Conservation (phyloP, 1,139 yeast genomes). For the Pneumocystis wakefieldiae region DNA sequence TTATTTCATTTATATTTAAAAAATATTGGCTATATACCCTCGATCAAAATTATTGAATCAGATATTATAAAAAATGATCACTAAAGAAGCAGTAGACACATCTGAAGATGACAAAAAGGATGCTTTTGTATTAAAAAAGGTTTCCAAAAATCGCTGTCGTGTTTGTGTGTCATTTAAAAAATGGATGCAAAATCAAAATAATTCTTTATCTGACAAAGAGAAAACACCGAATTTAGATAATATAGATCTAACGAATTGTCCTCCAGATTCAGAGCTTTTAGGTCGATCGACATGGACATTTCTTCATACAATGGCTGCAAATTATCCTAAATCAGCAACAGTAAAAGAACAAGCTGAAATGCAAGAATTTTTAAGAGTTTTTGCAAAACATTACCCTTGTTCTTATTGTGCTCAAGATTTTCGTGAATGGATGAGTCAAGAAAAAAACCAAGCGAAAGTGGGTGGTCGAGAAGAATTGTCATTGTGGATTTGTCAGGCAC, state of each 20-base stretch:
- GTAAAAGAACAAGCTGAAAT: constrained; percentile 52
- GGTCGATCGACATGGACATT: constrained; percentile 91
- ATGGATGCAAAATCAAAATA: background rate
- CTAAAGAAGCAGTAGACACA: background rate
- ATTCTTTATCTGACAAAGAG: background rate
- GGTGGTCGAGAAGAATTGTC: constrained; percentile 67
- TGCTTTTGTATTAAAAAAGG: background rate
- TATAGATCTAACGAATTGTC: constrained; percentile 34
- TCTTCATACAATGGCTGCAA: constrained; percentile 79
- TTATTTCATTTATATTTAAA: background rate
- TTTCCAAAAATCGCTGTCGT: background rate
- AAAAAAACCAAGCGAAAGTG: constrained; percentile 48
- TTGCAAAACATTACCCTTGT: constrained; percentile 81
- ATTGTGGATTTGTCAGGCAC: constrained; percentile 87
- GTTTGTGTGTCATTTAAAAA: background rate
- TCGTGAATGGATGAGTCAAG: constrained; percentile 39
- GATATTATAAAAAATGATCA: background rate
- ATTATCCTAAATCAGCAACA: constrained; percentile 61
- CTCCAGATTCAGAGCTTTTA: constrained; percentile 70
- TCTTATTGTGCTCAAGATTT: constrained; percentile 89
- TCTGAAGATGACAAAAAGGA: background rate
- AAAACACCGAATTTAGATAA: background rate
- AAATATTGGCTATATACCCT: background rate
- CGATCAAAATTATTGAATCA: background rate
- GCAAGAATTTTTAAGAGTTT: constrained; percentile 50